Evolutionary conservation across 2,329 filamentous ascomycete genomes (phyloP).

Genomic region (Aspergillus cejpii): DNA sequence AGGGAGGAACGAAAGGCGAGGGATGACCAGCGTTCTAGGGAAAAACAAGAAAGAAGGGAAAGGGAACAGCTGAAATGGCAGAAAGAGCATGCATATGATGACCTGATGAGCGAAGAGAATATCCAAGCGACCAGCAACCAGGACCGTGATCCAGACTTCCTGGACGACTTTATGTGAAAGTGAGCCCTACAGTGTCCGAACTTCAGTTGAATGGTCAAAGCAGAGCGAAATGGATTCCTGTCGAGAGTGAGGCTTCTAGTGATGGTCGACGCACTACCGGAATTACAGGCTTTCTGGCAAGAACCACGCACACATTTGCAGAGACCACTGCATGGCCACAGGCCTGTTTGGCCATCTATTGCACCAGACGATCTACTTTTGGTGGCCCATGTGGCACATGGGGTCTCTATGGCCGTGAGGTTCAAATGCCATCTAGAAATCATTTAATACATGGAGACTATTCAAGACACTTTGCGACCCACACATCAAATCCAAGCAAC

Average conservation of each 20-base stretch:
- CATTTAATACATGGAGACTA: too few species aligned
- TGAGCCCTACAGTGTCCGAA: background rate
- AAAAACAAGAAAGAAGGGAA: conserved; percentile 56
- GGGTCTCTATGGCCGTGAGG: too few species aligned
- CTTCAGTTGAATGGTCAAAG: too few species aligned
- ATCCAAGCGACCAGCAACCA: conserved; percentile 76
- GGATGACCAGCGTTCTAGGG: conserved; percentile 36
- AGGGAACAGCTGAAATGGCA: conserved; percentile 85
- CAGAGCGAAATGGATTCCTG: too few species aligned
- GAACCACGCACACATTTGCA: too few species aligned
- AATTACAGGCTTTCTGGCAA: too few species aligned
- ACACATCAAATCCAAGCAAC: too few species aligned
- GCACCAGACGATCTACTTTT: background rate
- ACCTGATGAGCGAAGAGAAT: conserved; percentile 77
- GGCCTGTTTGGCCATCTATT: background rate
- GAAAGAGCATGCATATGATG: conserved; percentile 97
- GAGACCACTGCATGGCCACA: too few species aligned
- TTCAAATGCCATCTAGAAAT: too few species aligned
- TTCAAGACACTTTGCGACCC: too few species aligned
- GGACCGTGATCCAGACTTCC: conserved; percentile 63
- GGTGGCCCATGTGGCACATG: too few species aligned
- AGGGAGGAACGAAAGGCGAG: conserved; percentile 53
- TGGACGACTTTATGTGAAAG: conserved; percentile 87
- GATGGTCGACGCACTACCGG: background rate
- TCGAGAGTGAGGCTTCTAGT: too few species aligned